A percentile compares a stretch with the other conserved stretches of the same genome.
Evolutionary conservation across 2,329 filamentous ascomycete species (phyloP).

Genomic region (Tolypocladium ovalisporum): DNA sequence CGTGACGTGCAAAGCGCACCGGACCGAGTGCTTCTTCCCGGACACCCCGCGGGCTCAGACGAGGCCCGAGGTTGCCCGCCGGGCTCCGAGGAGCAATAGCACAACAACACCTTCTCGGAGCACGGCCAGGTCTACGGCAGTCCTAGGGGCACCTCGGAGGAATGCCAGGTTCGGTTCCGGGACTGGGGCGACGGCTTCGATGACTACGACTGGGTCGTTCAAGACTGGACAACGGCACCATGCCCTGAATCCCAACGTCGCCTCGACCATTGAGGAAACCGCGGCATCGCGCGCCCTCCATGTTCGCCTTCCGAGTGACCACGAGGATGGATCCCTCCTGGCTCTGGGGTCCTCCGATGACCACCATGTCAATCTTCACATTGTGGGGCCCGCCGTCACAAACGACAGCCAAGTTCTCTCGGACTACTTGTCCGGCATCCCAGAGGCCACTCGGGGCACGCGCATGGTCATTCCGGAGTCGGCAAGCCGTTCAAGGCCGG

Average conservation of each 20-base stretch:
- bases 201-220: neutral
- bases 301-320: too few relatives aligned
- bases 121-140: neutral
- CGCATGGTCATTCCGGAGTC: slow-evolving; percentile 19
- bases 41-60: slow-evolving; percentile 15
- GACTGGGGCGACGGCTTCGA: neutral
- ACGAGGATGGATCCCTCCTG: slow-evolving; percentile 16
- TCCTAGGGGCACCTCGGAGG: too few relatives aligned
- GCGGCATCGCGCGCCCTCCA: neutral
- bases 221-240: neutral
- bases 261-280: neutral
- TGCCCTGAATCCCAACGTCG: neutral
- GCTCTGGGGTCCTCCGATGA: slow-evolving; percentile 21
- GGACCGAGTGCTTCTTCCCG: slow-evolving; percentile 45
- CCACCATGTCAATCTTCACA: slow-evolving; percentile 34
- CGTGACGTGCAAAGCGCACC: slow-evolving; percentile 46
- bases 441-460: slow-evolving; percentile 15
- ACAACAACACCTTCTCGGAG: neutral
- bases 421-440: slow-evolving; percentile 37
- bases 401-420: slow-evolving; percentile 50
- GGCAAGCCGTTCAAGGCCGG: slow-evolving; percentile 21
- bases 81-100: slow-evolving; percentile 1
- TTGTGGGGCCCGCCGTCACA: slow-evolving; percentile 48
- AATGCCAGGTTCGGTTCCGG: neutral
- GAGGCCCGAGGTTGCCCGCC: slow-evolving; percentile 8